Evolutionary conservation across 345 rosid genomes (phyloP), one percentile per base, ranked within the genome.

Genomic region (Pugionium cornutum): DNA sequence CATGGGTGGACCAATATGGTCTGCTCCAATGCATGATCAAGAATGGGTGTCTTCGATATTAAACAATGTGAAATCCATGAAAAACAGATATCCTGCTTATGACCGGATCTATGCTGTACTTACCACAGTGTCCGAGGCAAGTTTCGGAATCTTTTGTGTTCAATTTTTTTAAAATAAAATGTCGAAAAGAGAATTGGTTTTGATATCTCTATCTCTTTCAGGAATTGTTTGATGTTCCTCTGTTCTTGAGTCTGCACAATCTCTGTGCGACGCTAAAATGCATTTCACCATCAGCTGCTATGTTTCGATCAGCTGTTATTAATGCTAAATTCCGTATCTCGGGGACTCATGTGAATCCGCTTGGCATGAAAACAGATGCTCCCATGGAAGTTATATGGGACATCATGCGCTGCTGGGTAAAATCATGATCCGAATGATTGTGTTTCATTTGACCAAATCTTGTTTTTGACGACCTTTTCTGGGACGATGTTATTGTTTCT

Each of bases 1-100:
- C 73, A 88, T 94, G 96, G 99, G 99, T 7, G 96, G 99, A 18
- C 96, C 97, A 4, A 82, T 94, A 70, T 94, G 97, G 99, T 90
- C 99, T 57, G 99, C 95, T 31, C 86, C 92, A 47, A 87, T 94
- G 27, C 99, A 94, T 59, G 94, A 91, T 80, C 96, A 73, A 64
- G 95, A 91, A 28, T 94, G 96, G 99, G 91, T 85, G 10, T 72
- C 78, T 53, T 82, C 88, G 9, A 80, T 83, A n/a, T 70, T 91
- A 43, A 82, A 75, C 54, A 81, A 78, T 74, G 86, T 94, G 53
- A 84, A 77, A 73, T 82, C 89, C 58, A 83, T 81, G 86, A 90
- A 81, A 85, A 88, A 88, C 11, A 78, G 72, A 4, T 94, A 91
- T 82, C 97, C 97, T 69, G 99, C 97, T 46, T 94, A 80, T 74